Base-by-base conservation (phyloP, 768 basidiomycete genomes). In the Lactarius hatsudake region DNA sequence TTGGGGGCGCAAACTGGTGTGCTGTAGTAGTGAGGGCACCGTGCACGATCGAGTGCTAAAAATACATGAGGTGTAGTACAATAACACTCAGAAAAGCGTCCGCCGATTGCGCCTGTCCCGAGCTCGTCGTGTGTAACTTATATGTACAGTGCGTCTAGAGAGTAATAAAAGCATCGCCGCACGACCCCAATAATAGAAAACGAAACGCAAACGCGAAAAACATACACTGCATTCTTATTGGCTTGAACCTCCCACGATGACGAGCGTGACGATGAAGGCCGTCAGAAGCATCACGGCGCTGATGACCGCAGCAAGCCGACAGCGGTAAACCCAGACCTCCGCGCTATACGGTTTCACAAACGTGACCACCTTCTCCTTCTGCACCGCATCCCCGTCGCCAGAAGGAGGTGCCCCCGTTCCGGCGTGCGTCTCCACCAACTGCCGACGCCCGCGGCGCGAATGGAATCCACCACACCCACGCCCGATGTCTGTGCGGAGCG, bases 251-350 rank as follows among this genome's bases (percentile, higher is more conserved):
- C 65, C 58, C n/a, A 69, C 51, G 20, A 84, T 73, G 61, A 86
- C 69, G 66, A 88, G 70, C 26, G 82, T 78, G 43, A 78, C 84
- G 51, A 89, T 80, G 69, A 87, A 81, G 5, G 82, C 87, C 1
- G 74, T 65, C 23, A 74, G 32, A 3, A 83, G 82, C 79, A 80
- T 77, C 70, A 78, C 79, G 77, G 78, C 88, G 74, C 81, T 88
- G 78, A 74, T 81, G 77, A 86, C 84, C 78, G 73, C 88, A 73
- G 81, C 90, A 77, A 78, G 83, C 77, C 83, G 84, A 81, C 73
- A 88, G 73, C 78, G 79, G 73, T 63, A 75, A 68, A 74, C 85
- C 75, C 72, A 84, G 60, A 67, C 75, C 62, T 81, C 78, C 60
- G 69, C 70, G 36, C 73, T 60, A 42, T 75, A 66, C 62, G 59